A percentile compares a stretch with the other conserved stretches of the same genome.
These are phyloP conservation scores for Cinchona pubescens DNA, from an alignment of 257 asterid species.

Conservation along the genomic window DNA sequence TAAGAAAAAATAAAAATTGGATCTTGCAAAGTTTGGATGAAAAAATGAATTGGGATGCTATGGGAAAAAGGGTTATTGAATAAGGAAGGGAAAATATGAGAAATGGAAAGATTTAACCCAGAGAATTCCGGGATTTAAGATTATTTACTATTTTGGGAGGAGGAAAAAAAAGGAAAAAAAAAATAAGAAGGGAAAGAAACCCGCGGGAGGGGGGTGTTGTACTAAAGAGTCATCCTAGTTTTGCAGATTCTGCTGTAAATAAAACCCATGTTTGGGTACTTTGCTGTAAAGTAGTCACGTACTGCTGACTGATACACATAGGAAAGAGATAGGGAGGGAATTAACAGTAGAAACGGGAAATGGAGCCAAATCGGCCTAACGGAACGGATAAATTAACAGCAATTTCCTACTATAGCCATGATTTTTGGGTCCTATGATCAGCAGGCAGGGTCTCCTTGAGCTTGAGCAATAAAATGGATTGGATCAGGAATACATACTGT, in stretches of 20 bases:
- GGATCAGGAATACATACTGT: no score
- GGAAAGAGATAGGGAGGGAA: neutral
- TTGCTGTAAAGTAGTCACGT: neutral
- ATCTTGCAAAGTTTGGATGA: neutral
- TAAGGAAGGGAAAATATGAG: neutral
- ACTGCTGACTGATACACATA: no score
- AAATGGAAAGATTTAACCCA: neutral
- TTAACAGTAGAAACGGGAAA: neutral
- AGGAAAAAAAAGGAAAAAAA: neutral
- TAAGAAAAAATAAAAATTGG: neutral
- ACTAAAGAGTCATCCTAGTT: slow-evolving; percentile 4
- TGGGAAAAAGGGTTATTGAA: neutral
- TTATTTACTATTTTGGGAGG: neutral
- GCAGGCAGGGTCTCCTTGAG: no score
- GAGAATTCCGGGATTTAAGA: neutral
- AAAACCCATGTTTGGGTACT: slow-evolving; percentile 4
- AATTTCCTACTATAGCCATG: no score
- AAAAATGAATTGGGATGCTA: neutral
- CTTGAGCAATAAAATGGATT: no score
- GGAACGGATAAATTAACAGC: neutral
- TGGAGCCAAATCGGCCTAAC: neutral
- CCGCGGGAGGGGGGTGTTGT: no score
- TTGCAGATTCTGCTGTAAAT: slow-evolving; percentile 1
- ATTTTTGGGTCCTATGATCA: no score
- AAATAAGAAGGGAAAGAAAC: no score